phyloP scores from a whole-genome alignment of 2,329 filamentous ascomycete genomes.

The Exophiala sp. region DNA sequence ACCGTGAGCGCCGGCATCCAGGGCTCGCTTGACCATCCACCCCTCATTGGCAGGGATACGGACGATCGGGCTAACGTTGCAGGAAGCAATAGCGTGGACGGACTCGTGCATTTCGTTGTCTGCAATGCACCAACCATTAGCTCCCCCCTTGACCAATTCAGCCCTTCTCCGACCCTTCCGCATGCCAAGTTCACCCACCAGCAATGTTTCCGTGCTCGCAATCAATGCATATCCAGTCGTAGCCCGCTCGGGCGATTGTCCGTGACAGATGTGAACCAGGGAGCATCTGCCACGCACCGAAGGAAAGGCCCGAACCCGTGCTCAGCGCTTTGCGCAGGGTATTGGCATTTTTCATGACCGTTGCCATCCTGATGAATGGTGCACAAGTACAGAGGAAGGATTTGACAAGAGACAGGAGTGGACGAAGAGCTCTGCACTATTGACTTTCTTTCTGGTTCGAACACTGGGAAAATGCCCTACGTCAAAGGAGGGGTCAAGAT shows the following conservation, averaged over 20 bases:
- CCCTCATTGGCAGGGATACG: slow-evolving; percentile 52
- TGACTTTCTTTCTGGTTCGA: no score
- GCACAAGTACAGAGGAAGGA: no score
- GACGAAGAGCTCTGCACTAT: no score
- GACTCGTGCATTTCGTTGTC: slow-evolving; percentile 49
- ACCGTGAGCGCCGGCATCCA: slow-evolving; percentile 56
- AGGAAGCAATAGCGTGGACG: slow-evolving; percentile 43
- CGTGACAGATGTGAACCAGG: slow-evolving; percentile 51
- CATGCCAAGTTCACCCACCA: slow-evolving; percentile 32
- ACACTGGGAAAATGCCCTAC: no score
- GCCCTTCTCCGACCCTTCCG: background rate
- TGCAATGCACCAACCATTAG: slow-evolving; percentile 6
- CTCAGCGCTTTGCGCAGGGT: slow-evolving; percentile 48
- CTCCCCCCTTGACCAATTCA: no score
- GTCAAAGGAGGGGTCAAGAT: background rate
- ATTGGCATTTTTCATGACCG: slow-evolving; percentile 49
- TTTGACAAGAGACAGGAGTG: no score
- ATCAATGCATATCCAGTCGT: slow-evolving; percentile 52
- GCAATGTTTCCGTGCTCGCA: slow-evolving; percentile 54
- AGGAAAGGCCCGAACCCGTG: slow-evolving; percentile 43
- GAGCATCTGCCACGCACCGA: slow-evolving; percentile 55
- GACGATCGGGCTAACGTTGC: slow-evolving; percentile 42
- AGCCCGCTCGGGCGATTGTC: slow-evolving; percentile 48
- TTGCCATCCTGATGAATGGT: slow-evolving; percentile 20
- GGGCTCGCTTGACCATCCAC: slow-evolving; percentile 58